Percentiles rank a stretch among this genome's conserved stretches.
Evolutionary conservation across 495 filamentous ascomycete genomes (phyloP).

Genomic region (Darksidea phi): DNA sequence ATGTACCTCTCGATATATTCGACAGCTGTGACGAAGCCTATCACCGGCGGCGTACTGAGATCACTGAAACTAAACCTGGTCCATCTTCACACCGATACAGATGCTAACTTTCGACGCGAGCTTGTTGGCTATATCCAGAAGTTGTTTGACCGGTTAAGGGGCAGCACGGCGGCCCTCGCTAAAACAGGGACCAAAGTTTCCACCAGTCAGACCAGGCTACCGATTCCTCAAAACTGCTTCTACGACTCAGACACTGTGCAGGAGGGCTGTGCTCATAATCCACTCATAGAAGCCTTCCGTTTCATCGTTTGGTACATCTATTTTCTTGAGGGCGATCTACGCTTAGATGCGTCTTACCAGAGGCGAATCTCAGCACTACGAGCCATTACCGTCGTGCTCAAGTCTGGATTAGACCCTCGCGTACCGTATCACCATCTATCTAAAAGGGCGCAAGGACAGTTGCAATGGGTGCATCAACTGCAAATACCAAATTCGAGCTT

Average conservation of each 20-base stretch:
- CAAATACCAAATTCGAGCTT: constrained; percentile 55
- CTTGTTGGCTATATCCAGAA: constrained; percentile 69
- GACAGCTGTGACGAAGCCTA: constrained; percentile 65
- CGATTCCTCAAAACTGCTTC: not conserved
- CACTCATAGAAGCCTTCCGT: constrained; percentile 46
- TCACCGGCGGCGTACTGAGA: constrained; percentile 57
- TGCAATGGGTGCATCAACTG: constrained; percentile 54
- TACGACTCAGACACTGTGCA: not conserved
- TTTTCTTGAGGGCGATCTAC: constrained; percentile 70
- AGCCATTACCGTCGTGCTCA: constrained; percentile 59
- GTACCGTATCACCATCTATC: constrained; percentile 33
- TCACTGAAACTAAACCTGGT: constrained; percentile 61
- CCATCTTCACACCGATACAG: constrained; percentile 74
- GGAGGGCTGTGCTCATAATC: not conserved
- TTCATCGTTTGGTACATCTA: constrained; percentile 69
- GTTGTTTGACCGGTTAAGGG: constrained; percentile 46
- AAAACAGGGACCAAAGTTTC: constrained; percentile 20
- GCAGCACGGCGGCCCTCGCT: constrained; percentile 30
- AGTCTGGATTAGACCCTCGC: constrained; percentile 50
- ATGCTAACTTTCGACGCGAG: constrained; percentile 77
- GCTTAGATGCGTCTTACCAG: constrained; percentile 77
- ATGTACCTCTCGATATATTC: constrained; percentile 73
- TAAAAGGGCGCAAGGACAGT: constrained; percentile 41
- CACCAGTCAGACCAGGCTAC: not conserved
- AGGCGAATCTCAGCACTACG: constrained; percentile 79